Evolutionary conservation across 2,329 filamentous ascomycete species (phyloP).

Genomic region (Penicillium palitans): DNA sequence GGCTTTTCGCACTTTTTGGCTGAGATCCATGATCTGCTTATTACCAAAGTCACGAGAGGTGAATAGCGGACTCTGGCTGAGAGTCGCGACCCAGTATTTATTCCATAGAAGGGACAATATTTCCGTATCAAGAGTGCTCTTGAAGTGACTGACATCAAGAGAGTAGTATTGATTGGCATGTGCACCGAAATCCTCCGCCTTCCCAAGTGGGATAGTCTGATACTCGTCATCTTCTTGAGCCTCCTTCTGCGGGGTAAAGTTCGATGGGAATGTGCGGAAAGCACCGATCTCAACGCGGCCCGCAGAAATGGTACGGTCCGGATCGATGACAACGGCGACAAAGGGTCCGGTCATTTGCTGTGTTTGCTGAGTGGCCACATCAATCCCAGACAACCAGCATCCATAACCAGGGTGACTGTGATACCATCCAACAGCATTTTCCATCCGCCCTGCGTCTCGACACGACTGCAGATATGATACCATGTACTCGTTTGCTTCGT

Average conservation of each 20-base stretch:
- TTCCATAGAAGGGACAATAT: conserved; percentile 92
- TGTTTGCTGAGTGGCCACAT: conserved; percentile 81
- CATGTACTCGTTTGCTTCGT: conserved; percentile 96
- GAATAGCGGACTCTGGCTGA: conserved; percentile 85
- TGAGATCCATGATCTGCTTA: conserved; percentile 87
- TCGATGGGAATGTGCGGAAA: conserved; percentile 84
- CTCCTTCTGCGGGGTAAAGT: conserved; percentile 61
- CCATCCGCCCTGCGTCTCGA: conserved; percentile 72
- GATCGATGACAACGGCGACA: conserved; percentile 93
- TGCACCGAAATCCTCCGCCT: conserved; percentile 93
- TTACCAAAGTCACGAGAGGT: conserved; percentile 91
- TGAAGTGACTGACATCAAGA: conserved; percentile 90
- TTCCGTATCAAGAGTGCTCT: conserved; percentile 83
- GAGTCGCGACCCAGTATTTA: conserved; percentile 93
- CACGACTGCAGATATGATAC: conserved; percentile 77
- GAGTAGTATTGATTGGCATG: conserved; percentile 89
- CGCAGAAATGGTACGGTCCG: conserved; percentile 88
- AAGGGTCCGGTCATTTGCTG: conserved; percentile 94
- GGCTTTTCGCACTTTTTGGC: conserved; percentile 74
- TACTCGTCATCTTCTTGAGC: conserved; percentile 49
- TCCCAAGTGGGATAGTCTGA: conserved; percentile 74
- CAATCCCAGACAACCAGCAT: conserved; percentile 96
- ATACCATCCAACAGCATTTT: conserved; percentile 98
- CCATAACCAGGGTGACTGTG: conserved; percentile 97
- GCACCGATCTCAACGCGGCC: conserved; percentile 97